Base-by-base conservation (phyloP, 1,284 basidiomycete genomes). In the Rhodotorula sp. region DNA sequence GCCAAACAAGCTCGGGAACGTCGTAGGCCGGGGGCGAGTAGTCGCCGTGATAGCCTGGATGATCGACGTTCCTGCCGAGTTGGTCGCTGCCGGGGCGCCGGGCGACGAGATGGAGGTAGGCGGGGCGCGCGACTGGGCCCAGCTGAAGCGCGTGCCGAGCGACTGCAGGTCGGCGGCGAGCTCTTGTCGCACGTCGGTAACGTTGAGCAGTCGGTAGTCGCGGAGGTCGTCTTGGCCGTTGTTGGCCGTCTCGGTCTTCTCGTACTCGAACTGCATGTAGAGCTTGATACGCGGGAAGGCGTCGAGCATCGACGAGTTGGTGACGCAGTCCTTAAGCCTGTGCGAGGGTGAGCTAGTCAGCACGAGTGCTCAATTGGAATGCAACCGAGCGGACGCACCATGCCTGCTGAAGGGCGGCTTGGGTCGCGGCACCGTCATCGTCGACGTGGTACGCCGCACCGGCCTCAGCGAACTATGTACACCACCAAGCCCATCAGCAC, bases 211-310 rank as follows among this genome's bases (percentile, higher is more conserved):
- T 54, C 77, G 73, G 69, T 71, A 77, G 65, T 77, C 77, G 54
- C 77, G 76, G 9, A 71, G 52, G 69, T 77, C 77, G 34, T 64
- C 20, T 5, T 53, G 34, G 31, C 71, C 71, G 53, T 65, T 57
- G 68, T 77, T 76, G 37, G 68, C 67, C 16, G 67, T 68, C 62
- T 77, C 77, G 52, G 30, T 37, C 69, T 77, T 76, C 52, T 76
- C 70, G 71, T 77, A 76, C 66, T 77, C 76, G 71, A 77, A 77
- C 51, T 76, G 73, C 75, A 76, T 77, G 70, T 75, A 61, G 44
- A 72, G 57, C 68, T 72, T 76, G 64, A 73, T 50, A 9, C 74
- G 72, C 37, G 75, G 71, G 70, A 73, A 75, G 24, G 50, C 40
- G 62, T 72, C 66, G 65, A 61, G 57, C 53, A 76, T 48, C n/a